A percentile compares a stretch with the other conserved stretches of the same genome.
These are phyloP conservation scores for Spencermartinsiella europaea DNA, from an alignment of 805 yeast genomes.

Conservation along the genomic window DNA sequence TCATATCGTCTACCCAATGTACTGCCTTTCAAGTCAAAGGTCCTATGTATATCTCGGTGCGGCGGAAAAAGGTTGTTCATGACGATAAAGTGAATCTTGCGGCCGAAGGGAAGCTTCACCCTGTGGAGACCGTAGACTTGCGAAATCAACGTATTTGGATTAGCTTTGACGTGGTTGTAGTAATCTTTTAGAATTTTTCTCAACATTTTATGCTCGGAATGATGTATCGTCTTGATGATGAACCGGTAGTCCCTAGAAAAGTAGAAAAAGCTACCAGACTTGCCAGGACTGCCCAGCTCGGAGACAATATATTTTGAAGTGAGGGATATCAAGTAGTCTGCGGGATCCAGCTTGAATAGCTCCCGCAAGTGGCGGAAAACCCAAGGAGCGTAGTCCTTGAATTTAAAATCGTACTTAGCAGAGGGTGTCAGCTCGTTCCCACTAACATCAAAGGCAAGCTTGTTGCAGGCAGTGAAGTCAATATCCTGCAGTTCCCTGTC, in stretches of 20 bases:
- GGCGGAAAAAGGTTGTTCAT: slow-evolving; percentile 98
- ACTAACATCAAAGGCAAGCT: slow-evolving; percentile 72
- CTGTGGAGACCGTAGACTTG: slow-evolving; percentile 96
- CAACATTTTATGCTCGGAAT: slow-evolving; percentile 82
- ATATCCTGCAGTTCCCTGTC: slow-evolving; percentile 64
- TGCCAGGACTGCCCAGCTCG: slow-evolving; percentile 93
- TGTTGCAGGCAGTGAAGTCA: slow-evolving; percentile 70
- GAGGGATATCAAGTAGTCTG: slow-evolving; percentile 86
- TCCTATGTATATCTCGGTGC: slow-evolving; percentile 74
- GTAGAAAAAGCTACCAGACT: slow-evolving; percentile 93
- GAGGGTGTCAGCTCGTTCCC: slow-evolving; percentile 92
- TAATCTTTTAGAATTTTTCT: slow-evolving; percentile 70
- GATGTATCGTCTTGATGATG: slow-evolving; percentile 94
- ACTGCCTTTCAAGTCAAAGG: slow-evolving; percentile 92
- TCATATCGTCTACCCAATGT: slow-evolving; percentile 62
- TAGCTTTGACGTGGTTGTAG: slow-evolving; percentile 68
- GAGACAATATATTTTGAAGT: slow-evolving; percentile 90
- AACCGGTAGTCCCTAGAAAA: slow-evolving; percentile 90
- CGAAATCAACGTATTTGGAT: slow-evolving; percentile 86
- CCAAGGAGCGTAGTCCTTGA: slow-evolving; percentile 93
- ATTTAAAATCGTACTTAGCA: slow-evolving; percentile 90
- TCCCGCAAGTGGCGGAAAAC: slow-evolving; percentile 83
- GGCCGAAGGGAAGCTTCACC: slow-evolving; percentile 76
- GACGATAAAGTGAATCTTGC: slow-evolving; percentile 86
- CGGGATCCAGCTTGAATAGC: slow-evolving; percentile 85